phyloP scores from a whole-genome alignment of 768 basidiomycete genomes.

The Naematelia encephala region DNA sequence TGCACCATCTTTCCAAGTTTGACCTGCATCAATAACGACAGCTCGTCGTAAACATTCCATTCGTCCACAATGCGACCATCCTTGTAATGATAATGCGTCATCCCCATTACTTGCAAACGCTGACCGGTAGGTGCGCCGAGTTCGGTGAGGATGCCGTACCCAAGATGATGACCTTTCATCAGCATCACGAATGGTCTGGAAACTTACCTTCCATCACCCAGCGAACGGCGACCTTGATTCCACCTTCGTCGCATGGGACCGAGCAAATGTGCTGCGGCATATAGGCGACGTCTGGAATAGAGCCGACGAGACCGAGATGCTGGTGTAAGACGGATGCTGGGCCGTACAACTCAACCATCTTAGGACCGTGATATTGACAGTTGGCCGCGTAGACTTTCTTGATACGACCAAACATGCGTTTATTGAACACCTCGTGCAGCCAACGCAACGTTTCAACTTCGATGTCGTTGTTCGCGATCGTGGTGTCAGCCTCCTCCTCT shows the following conservation, averaged over 20 bases:
- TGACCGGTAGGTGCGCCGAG: constrained; percentile 4
- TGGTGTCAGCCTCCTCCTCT: constrained; percentile 3
- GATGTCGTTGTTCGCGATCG: constrained; percentile 4
- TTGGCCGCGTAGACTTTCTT: constrained; percentile 7
- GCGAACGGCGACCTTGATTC: constrained; percentile 1
- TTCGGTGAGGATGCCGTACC: constrained; percentile 2
- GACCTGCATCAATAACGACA: constrained; percentile 8
- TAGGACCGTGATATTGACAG: constrained; percentile 5
- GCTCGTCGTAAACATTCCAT: constrained; percentile 8
- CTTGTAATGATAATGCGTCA: constrained; percentile 8
- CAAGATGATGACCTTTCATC: constrained; percentile 5
- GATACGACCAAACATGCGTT: constrained; percentile 6
- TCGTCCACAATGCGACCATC: constrained; percentile 5
- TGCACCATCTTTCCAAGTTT: constrained; percentile 1
- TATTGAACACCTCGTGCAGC: constrained; percentile 7
- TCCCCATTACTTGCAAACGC: constrained; percentile 1
- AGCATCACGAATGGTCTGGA: too few species aligned
- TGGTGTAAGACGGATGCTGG: constrained; percentile 3
- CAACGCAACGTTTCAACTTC: constrained; percentile 1
- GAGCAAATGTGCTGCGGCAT: constrained; percentile 4
- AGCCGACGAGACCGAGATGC: constrained; percentile 1
- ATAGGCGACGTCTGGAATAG: constrained; percentile 3
- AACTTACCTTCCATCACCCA: too few species aligned
- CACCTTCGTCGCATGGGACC: constrained; percentile 1
- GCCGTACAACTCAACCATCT: constrained; percentile 7